These are phyloP conservation scores for Hydnum rufescens DNA, from an alignment of 768 basidiomycete genomes.

Conservation along the genomic window DNA sequence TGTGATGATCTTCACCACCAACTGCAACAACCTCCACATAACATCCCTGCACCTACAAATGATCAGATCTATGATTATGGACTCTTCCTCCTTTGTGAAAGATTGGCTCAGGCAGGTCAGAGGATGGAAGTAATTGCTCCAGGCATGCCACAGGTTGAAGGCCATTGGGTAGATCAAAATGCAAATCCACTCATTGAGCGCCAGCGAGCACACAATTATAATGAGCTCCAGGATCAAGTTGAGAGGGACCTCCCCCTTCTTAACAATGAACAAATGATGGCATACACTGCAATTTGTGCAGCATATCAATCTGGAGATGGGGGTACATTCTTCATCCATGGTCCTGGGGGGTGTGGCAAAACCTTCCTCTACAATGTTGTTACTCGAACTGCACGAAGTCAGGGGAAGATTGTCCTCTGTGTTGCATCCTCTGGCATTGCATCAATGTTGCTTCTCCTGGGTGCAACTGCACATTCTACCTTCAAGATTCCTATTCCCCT, in stretches of 20 bases:
- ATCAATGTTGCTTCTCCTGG: constrained; percentile 24
- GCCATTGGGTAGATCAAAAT: constrained; percentile 3
- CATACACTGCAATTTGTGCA: constrained; percentile 16
- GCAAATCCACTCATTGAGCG: constrained; percentile 11
- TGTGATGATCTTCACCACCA: constrained; percentile 23
- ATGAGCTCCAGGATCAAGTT: background rate
- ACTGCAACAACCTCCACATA: constrained; percentile 13
- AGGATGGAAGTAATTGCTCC: constrained; percentile 12
- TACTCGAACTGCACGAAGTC: constrained; percentile 14
- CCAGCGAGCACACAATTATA: constrained; percentile 10
- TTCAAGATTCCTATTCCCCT: constrained; percentile 29
- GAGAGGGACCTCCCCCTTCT: constrained; percentile 10
- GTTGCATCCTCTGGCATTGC: constrained; percentile 33
- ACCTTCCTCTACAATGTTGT: constrained; percentile 26
- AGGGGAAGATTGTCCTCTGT: constrained; percentile 24
- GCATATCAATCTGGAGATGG: constrained; percentile 13
- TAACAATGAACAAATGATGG: constrained; percentile 17
- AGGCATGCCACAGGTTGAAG: constrained; percentile 6
- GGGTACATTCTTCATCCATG: constrained; percentile 22
- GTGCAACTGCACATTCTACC: constrained; percentile 27
- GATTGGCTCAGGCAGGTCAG: constrained; percentile 14
- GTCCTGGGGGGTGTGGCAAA: constrained; percentile 27
- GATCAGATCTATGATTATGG: constrained; percentile 24
- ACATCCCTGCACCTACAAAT: constrained; percentile 16
- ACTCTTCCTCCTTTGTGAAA: constrained; percentile 21